Base-by-base conservation (phyloP, 2,329 filamentous ascomycete species). In the Colletotrichum musae region DNA sequence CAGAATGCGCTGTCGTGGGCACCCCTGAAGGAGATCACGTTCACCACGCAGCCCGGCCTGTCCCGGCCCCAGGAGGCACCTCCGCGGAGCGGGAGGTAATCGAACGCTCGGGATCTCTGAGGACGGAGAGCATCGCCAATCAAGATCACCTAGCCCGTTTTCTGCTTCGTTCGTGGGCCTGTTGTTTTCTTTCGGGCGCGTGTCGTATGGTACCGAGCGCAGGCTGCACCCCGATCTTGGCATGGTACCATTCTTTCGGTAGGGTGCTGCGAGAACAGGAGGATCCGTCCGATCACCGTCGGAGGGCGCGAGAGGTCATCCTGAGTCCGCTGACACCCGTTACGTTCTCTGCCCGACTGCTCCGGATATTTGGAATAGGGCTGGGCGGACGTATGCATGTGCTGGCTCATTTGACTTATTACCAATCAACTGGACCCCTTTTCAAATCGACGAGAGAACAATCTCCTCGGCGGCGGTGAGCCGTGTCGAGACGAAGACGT, bases 141-240 rank as follows among this genome's bases (percentile, higher is more conserved):
- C 32, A 36, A 10, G 32, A 36, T 36, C 10, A 9, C 6, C 32
- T 36, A 7, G 6, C 32, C 0, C 3, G 7, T 24, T 36, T 36
- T 1, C 32, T 3, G 32, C 10, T 36, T 10, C 2, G 2, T 36
- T 36, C 32, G 32, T 36, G 32, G 32, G 32, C 41, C 13, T 43
- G 41, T 1, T 7, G 13, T 13, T 43, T 43, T 43, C 41, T 15
- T 43, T n/a, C 41, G 16, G 7, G 41, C 41, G 13, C 41, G 41
- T 43, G 15, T 16, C 16, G 16, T 3, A 15, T 5, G 3, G 18
- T 16, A 50, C 47, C 10, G 24, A 4, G 16, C 24, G 26, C 50
- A 5, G 5, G 1, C 32, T 50, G 52, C 16, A 64, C 52, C 62
- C 54, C 62, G 26, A 58, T 39, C 62, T 64, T 64, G 54, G 48